phyloP scores from a whole-genome alignment of 2,329 filamentous ascomycete species.

The Fonsecaea pugnacius region DNA sequence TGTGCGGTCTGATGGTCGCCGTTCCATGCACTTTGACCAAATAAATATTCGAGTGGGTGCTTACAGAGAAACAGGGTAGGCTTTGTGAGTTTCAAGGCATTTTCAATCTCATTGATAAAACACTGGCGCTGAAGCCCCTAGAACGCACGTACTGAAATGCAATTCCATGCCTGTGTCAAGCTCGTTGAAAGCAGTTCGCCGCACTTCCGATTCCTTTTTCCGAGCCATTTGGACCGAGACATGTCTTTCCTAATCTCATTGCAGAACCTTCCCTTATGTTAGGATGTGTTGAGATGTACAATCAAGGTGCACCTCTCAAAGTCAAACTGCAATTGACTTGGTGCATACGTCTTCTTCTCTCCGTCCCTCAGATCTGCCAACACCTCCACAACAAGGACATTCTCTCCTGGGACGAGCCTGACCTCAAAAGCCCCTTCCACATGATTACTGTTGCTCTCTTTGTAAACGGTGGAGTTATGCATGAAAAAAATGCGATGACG shows the following conservation, averaged over 20 bases:
- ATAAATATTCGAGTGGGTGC: neutral
- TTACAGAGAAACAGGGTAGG: neutral
- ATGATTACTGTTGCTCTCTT: slow-evolving; percentile 44
- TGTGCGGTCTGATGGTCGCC: neutral
- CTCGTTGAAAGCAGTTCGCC: neutral
- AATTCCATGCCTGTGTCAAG: neutral
- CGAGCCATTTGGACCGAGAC: neutral
- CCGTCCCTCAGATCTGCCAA: slow-evolving; percentile 68
- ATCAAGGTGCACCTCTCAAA: slow-evolving; percentile 63
- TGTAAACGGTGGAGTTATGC: slow-evolving; percentile 29
- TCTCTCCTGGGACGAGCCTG: slow-evolving; percentile 71
- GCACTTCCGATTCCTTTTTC: neutral
- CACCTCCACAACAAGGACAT: slow-evolving; percentile 77
- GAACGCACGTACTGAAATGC: neutral
- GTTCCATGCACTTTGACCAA: neutral
- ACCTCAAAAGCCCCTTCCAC: slow-evolving; percentile 75
- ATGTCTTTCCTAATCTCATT: slow-evolving; percentile 1
- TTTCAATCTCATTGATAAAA: slow-evolving; percentile 1
- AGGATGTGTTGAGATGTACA: slow-evolving; percentile 21
- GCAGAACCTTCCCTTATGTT: neutral
- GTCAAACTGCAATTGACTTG: slow-evolving; percentile 67
- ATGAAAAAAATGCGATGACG: slow-evolving; percentile 32
- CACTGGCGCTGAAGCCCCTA: neutral
- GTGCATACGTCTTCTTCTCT: slow-evolving; percentile 57
- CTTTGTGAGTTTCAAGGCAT: neutral